Conservation (phyloP, 139 green algal species). For the Coelastrella sp. region DNA sequence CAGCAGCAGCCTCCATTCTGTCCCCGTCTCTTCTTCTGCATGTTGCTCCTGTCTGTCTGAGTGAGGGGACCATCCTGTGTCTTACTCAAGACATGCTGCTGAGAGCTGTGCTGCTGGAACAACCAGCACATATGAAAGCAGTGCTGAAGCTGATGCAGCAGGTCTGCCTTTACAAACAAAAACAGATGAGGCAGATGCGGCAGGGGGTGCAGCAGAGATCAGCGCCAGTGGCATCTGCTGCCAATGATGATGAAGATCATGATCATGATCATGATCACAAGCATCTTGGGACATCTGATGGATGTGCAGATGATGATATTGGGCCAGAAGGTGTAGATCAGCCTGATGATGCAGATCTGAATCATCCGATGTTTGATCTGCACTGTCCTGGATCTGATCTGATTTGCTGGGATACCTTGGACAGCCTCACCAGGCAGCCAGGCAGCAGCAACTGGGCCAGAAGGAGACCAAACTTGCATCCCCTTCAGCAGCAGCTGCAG, state of each 20-base stretch:
- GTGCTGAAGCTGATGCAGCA: conserved; percentile 9
- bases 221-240: neutral
- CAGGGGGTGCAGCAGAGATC: neutral
- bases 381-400: conserved; percentile 7
- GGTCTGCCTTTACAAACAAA: neutral
- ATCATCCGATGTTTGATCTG: conserved; percentile 20
- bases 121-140: conserved; percentile 12
- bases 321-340: neutral
- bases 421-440: neutral
- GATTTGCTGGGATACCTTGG: conserved; percentile 33
- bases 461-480: neutral
- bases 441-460: neutral
- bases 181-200: neutral
- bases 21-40: conserved; percentile 14
- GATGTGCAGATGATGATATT: neutral
- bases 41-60: conserved; percentile 2
- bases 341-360: neutral
- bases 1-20: neutral
- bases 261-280: neutral
- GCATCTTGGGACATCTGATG: neutral
- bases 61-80: neutral
- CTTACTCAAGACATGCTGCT: conserved; percentile 10
- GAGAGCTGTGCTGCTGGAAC: conserved; percentile 32
- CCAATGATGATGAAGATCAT: neutral
- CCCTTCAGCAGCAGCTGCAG: conserved; percentile 7